Evolutionary conservation across 83 land plant genomes (phyloP).

Genomic region (Picea abies): DNA sequence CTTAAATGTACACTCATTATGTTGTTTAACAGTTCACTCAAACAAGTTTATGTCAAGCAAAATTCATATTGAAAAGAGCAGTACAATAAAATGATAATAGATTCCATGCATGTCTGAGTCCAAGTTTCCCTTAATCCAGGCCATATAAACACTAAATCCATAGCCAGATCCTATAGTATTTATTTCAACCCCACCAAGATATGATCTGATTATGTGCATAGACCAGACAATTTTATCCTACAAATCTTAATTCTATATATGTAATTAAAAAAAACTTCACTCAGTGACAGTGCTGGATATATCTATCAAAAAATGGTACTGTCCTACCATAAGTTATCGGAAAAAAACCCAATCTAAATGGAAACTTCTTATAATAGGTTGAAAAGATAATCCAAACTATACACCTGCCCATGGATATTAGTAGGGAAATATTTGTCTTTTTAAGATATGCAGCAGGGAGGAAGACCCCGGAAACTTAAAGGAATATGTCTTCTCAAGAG

Average conservation of each 20-base stretch:
- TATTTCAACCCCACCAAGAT: background rate
- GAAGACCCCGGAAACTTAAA: no score
- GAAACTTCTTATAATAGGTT: no score
- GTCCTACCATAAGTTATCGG: no score
- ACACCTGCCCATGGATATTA: no score
- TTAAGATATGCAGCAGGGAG: no score
- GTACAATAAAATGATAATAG: background rate
- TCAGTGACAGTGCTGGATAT: background rate
- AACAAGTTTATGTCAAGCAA: background rate
- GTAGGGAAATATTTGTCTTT: no score
- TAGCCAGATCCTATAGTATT: background rate
- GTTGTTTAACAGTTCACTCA: background rate
- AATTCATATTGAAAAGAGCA: background rate
- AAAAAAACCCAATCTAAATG: no score
- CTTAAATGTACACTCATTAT: background rate
- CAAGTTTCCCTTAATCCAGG: background rate
- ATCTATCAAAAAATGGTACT: background rate
- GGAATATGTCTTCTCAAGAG: no score
- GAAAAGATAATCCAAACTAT: no score
- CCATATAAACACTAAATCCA: background rate
- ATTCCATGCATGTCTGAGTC: background rate
- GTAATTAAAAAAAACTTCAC: background rate
- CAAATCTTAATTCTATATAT: background rate
- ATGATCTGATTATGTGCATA: background rate
- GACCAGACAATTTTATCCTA: background rate